Percentiles rank a stretch among this genome's conserved stretches.
Conservation (phyloP, 2,329 filamentous ascomycete species). For the Nannizzia gypsea region DNA sequence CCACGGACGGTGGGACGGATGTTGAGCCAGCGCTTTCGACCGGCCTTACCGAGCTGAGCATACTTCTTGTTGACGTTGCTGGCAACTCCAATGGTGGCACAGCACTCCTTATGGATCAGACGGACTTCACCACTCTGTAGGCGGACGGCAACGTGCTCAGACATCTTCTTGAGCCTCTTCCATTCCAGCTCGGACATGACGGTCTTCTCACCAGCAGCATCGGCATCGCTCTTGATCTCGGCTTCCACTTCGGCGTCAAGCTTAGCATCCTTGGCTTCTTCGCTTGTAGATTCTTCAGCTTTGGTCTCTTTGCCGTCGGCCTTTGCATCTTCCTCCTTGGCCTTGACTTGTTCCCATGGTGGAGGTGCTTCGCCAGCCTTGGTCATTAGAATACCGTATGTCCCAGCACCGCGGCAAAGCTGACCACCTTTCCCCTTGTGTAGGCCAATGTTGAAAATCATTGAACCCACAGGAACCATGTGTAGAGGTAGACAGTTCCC, state of each 20-base stretch:
- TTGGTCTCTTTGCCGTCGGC: background rate
- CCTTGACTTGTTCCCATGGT: slow-evolving; percentile 15
- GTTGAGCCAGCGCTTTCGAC: slow-evolving; percentile 83
- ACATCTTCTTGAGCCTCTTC: slow-evolving; percentile 45
- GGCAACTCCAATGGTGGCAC: slow-evolving; percentile 83
- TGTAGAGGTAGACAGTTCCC: slow-evolving; percentile 92
- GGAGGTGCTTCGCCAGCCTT: slow-evolving; percentile 62
- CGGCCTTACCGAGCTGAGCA: slow-evolving; percentile 84
- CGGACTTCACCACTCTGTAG: slow-evolving; percentile 89
- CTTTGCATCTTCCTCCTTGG: slow-evolving; percentile 8
- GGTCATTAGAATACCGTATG: slow-evolving; percentile 74
- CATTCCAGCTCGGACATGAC: slow-evolving; percentile 27
- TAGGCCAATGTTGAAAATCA: slow-evolving; percentile 79
- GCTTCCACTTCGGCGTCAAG: slow-evolving; percentile 29
- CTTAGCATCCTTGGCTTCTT: background rate
- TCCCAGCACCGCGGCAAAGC: slow-evolving; percentile 90
- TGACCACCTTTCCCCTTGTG: slow-evolving; percentile 62
- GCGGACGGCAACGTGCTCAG: slow-evolving; percentile 69
- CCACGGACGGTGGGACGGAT: slow-evolving; percentile 92
- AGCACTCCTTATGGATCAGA: slow-evolving; percentile 80
- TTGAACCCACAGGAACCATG: slow-evolving; percentile 90
- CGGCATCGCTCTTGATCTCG: slow-evolving; percentile 6
- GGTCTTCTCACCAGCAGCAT: slow-evolving; percentile 10
- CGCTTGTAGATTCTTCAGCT: background rate
- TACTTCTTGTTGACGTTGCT: slow-evolving; percentile 92